Evolutionary conservation across 2,329 filamentous ascomycete genomes (phyloP).

Genomic region (Drechslerella coelobrocha): DNA sequence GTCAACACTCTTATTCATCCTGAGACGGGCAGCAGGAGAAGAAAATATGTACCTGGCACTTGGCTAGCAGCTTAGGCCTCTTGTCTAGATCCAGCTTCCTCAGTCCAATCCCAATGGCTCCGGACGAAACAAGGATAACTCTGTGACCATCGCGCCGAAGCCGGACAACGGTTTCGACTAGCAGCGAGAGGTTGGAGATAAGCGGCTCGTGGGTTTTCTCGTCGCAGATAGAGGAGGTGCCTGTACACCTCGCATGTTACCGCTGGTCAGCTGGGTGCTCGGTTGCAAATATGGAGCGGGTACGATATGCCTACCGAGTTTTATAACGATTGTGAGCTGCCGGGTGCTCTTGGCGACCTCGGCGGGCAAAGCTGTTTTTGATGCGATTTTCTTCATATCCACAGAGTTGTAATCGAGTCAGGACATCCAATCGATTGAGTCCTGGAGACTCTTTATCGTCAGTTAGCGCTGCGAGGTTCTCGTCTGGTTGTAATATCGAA

Average conservation of each 20-base stretch:
- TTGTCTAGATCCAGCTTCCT: slow-evolving; percentile 86
- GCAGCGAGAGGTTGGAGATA: slow-evolving; percentile 85
- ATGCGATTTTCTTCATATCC: neutral
- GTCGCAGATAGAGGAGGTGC: slow-evolving; percentile 98
- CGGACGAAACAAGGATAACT: slow-evolving; percentile 95
- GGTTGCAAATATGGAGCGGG: neutral
- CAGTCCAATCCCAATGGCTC: slow-evolving; percentile 92
- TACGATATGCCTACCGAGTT: slow-evolving; percentile 74
- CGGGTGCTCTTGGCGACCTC: slow-evolving; percentile 20
- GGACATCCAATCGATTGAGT: no score
- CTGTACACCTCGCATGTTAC: slow-evolving; percentile 61
- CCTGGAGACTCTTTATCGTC: no score
- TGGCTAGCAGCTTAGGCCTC: slow-evolving; percentile 86
- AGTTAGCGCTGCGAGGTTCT: no score
- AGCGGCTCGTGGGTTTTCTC: slow-evolving; percentile 93
- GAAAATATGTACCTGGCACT: slow-evolving; percentile 71
- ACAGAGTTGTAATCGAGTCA: no score
- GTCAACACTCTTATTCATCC: neutral
- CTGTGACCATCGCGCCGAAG: slow-evolving; percentile 88
- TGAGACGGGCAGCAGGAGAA: neutral
- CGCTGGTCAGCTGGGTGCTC: slow-evolving; percentile 18
- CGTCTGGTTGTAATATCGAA: no score
- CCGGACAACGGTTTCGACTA: slow-evolving; percentile 90
- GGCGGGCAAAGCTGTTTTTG: neutral
- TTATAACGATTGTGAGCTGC: slow-evolving; percentile 77